Evolutionary conservation across 2,329 filamentous ascomycete species (phyloP).

Genomic region (Elsinoe perseae): DNA sequence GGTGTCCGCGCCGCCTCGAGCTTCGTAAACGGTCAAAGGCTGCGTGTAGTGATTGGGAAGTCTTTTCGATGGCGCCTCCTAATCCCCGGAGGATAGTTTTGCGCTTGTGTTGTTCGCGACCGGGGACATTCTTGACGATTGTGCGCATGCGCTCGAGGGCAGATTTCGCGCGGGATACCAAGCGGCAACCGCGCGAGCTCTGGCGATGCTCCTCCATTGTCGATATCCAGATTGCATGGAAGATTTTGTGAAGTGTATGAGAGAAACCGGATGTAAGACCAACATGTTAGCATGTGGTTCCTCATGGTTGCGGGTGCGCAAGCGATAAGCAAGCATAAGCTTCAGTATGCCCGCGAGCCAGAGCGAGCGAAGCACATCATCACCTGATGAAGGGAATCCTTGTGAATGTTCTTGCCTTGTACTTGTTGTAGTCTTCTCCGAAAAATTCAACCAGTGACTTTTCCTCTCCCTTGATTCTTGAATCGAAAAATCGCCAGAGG

Average conservation of each 20-base stretch:
- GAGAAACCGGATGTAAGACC: too few species aligned
- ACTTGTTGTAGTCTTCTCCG: conserved; percentile 68
- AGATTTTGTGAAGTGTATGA: background rate
- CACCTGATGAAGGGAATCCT: conserved; percentile 67
- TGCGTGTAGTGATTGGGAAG: background rate
- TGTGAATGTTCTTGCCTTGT: conserved; percentile 62
- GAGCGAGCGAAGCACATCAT: background rate
- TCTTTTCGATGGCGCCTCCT: background rate
- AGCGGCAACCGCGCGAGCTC: too few species aligned
- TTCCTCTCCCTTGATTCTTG: conserved; percentile 70
- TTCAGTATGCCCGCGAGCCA: background rate
- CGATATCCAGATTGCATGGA: background rate
- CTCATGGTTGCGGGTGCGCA: background rate
- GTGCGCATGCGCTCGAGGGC: background rate
- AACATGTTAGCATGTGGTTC: background rate
- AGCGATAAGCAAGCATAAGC: conserved; percentile 4
- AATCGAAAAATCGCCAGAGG: conserved; percentile 77
- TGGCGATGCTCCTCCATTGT: background rate
- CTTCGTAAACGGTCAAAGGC: background rate
- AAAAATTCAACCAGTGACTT: conserved; percentile 72
- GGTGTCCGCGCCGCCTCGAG: background rate
- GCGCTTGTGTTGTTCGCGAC: background rate
- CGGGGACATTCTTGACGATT: too few species aligned
- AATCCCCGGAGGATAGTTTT: background rate
- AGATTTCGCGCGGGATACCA: too few species aligned